Conservation (phyloP, 2,329 filamentous ascomycete genomes). For the Sporothrix protearum region DNA sequence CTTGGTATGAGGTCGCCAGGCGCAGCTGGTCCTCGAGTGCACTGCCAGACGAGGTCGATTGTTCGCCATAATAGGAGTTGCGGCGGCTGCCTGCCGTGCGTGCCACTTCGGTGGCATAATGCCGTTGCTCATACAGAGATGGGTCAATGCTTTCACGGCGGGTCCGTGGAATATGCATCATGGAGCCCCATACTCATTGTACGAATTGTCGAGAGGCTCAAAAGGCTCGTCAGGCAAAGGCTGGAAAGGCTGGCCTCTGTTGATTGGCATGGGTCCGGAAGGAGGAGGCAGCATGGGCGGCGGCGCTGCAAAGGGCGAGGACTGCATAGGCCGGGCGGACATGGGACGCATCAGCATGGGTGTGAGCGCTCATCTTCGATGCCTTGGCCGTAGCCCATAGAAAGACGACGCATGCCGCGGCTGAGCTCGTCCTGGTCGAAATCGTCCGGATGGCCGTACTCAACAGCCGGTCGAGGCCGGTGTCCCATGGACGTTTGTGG, state of each 20-base stretch:
- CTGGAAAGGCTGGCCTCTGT: not conserved
- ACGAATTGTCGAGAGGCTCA: conserved; percentile 36
- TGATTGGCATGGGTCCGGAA: not conserved
- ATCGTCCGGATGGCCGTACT: conserved; percentile 39
- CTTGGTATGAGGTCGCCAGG: conserved; percentile 50
- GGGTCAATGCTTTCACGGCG: conserved; percentile 38
- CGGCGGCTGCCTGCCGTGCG: conserved; percentile 34
- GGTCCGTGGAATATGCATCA: conserved; percentile 25
- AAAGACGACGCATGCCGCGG: conserved; percentile 42
- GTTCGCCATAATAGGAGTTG: conserved; percentile 42
- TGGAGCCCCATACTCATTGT: conserved; percentile 38
- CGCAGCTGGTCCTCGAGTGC: conserved; percentile 43
- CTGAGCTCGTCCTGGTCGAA: conserved; percentile 40
- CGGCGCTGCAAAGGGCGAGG: conserved; percentile 34
- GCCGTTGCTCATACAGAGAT: conserved; percentile 40
- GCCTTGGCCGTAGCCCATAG: conserved; percentile 40
- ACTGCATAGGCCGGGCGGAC: conserved; percentile 36
- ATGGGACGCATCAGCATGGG: conserved; percentile 49
- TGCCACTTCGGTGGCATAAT: conserved; percentile 43
- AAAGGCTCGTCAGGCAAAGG: conserved; percentile 39
- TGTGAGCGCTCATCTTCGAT: conserved; percentile 43
- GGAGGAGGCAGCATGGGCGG: conserved; percentile 27
- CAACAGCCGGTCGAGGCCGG: conserved; percentile 31
- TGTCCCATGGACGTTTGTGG: conserved; percentile 42
- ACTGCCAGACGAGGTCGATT: conserved; percentile 35